Evolutionary conservation across 2,329 filamentous ascomycete genomes (phyloP).

Genomic region (Calonectria pteridis): DNA sequence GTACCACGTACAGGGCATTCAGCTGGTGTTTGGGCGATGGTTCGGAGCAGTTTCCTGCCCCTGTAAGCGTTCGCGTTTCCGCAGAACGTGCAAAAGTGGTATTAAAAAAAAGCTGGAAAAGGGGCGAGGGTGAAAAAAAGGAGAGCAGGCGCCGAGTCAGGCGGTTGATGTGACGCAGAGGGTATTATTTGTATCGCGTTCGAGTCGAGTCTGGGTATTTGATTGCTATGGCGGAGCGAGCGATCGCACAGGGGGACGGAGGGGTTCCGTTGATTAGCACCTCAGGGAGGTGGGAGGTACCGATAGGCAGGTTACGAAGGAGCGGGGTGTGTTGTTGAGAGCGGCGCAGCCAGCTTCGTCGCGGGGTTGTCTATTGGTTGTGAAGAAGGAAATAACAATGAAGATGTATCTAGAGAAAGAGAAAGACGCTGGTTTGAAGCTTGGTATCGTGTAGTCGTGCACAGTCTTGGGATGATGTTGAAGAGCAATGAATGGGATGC

Average conservation of each 20-base stretch:
- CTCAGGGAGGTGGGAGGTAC: constrained; percentile 20
- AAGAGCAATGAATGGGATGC: constrained; percentile 27
- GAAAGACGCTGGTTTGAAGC: constrained; percentile 40
- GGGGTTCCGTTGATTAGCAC: constrained; percentile 27
- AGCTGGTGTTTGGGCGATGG: constrained; percentile 46
- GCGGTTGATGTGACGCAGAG: constrained; percentile 25
- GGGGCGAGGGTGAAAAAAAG: neutral
- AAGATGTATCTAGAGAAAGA: constrained; percentile 14
- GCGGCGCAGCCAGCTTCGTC: constrained; percentile 47
- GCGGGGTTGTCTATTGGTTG: constrained; percentile 22
- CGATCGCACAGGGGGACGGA: constrained; percentile 14
- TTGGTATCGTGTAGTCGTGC: constrained; percentile 45
- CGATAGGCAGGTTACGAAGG: constrained; percentile 22
- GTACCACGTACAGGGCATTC: constrained; percentile 53
- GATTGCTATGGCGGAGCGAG: constrained; percentile 8
- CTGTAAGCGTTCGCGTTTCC: constrained; percentile 45
- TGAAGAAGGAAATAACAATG: constrained; percentile 4
- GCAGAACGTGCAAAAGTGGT: constrained; percentile 41
- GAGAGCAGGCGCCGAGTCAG: constrained; percentile 32
- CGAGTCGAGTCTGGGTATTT: constrained; percentile 30
- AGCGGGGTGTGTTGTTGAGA: constrained; percentile 26
- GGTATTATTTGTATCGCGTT: constrained; percentile 17
- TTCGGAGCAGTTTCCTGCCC: constrained; percentile 50
- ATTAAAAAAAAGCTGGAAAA: neutral
- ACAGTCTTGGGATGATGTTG: constrained; percentile 38